Base-by-base conservation (phyloP, 78 protist species). In the Fonticula alba region DNA sequence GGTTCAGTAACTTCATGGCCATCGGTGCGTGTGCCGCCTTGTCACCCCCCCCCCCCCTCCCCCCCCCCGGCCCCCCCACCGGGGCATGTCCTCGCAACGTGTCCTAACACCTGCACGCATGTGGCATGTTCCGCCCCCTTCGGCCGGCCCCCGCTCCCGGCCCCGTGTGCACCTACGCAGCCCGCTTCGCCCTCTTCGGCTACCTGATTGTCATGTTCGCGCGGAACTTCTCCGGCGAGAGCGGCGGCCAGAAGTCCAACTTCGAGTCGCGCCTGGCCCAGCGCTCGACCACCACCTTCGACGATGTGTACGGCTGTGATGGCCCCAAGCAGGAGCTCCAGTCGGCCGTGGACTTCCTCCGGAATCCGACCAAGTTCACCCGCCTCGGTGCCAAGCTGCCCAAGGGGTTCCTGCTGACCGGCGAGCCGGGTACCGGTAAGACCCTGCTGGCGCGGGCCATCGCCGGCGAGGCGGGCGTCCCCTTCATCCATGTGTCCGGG, bases 351-450 rank as follows among this genome's bases (percentile, higher is more conserved):
- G 83, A 81, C 53, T 89, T 78, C n/a, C 76, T 89, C 49, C 60
- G 64, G 36, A 50, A 77, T 55, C 96, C 96, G 9, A 64, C 38
- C 3, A 74, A 71, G 69, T 89, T 80, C 56, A 59, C 76, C 17
- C 38, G 65, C 17, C 78, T 89, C 32, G 96, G 96, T n/a, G 96
- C 83, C 3, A 81, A 76, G 29, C 67, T 89, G 56, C 89, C 92
- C 31, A 83, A 71, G 76, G 95, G 78, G 0, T 2, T 10, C 0
- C 68, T 89, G 27, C 66, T 89, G 32, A 72, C 76, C 22, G 95
- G 95, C 2, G 87, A 83, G 26, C 95, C 95, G 10, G 95, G 95
- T 13, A 81, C 88, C 7, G 97, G 97, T 33, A 92, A 92, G 62
- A 92, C 97, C 2, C 46, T 88, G 29, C 68, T 92, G 11, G 97